Conservation (phyloP, 2,329 filamentous ascomycete species). For the Pseudocercospora fuligena region DNA sequence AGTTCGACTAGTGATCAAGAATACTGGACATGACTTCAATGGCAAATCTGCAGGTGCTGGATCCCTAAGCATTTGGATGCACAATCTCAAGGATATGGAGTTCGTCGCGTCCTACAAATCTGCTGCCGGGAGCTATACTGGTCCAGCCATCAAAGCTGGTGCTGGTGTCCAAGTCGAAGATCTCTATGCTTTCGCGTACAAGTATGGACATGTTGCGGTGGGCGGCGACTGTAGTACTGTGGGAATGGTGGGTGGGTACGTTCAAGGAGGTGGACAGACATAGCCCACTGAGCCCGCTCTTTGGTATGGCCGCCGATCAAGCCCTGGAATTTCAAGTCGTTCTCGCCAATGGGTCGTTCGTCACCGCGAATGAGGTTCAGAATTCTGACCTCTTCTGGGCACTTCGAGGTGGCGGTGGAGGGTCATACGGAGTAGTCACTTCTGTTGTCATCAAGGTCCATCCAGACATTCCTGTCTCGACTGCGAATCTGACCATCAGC, state of each 20-base stretch:
- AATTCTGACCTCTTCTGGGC: slow-evolving; percentile 59
- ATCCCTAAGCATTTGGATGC: slow-evolving; percentile 61
- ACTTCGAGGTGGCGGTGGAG: slow-evolving; percentile 59
- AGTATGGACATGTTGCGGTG: slow-evolving; percentile 13
- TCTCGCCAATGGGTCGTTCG: slow-evolving; percentile 55
- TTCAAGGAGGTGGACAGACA: slow-evolving; percentile 33
- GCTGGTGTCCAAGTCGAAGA: slow-evolving; percentile 27
- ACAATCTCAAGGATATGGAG: slow-evolving; percentile 55
- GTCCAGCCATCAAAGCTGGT: slow-evolving; percentile 28
- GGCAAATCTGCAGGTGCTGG: slow-evolving; percentile 67
- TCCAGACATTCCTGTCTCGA: slow-evolving; percentile 14
- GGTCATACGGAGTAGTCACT: slow-evolving; percentile 46
- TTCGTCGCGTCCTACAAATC: slow-evolving; percentile 39
- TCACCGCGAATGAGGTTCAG: slow-evolving; percentile 49
- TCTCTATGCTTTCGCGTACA: slow-evolving; percentile 8
- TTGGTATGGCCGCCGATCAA: slow-evolving; percentile 32
- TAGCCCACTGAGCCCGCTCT: slow-evolving; percentile 18
- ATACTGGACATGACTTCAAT: slow-evolving; percentile 38
- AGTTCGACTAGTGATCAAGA: slow-evolving; percentile 12
- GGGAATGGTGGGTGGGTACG: slow-evolving; percentile 32
- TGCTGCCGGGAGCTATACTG: slow-evolving; percentile 16
- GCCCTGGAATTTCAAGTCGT: slow-evolving; percentile 52
- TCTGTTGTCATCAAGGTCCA: slow-evolving; percentile 26
- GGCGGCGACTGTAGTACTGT: slow-evolving; percentile 31
- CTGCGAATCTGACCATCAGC: background rate